A percentile compares a stretch with the other conserved stretches of the same genome.
Evolutionary conservation across 1,139 yeast species (phyloP).

Genomic region (Yamadazyma friedrichii): DNA sequence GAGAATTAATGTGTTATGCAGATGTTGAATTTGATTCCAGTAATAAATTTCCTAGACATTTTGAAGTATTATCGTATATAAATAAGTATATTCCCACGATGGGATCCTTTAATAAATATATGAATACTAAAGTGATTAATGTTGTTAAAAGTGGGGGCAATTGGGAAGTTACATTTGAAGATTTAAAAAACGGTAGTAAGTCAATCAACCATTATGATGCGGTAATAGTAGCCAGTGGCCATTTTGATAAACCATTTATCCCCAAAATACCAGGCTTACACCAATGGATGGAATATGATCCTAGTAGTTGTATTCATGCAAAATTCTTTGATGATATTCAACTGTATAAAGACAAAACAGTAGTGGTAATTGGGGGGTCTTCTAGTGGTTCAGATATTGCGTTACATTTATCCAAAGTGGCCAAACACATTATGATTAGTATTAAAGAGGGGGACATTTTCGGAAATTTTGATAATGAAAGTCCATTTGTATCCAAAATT

Average conservation of each 20-base stretch:
- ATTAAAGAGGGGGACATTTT: slow-evolving; percentile 17
- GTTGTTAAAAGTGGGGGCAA: slow-evolving; percentile 13
- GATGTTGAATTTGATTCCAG: slow-evolving; percentile 29
- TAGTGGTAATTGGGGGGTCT: slow-evolving; percentile 47
- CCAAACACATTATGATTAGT: slow-evolving; percentile 38
- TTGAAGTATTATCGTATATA: slow-evolving; percentile 38
- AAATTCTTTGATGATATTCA: slow-evolving; percentile 36
- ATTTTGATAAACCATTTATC: slow-evolving; percentile 41
- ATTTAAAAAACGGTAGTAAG: slow-evolving; percentile 1
- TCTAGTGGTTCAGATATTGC: slow-evolving; percentile 52
- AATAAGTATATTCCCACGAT: slow-evolving; percentile 31
- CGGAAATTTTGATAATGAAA: slow-evolving; percentile 7
- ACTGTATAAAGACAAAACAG: slow-evolving; percentile 32
- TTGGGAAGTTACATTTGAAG: slow-evolving; percentile 5
- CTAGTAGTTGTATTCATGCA: slow-evolving; percentile 38
- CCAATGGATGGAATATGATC: slow-evolving; percentile 31
- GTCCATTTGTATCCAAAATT: slow-evolving; percentile 17
- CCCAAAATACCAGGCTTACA: slow-evolving; percentile 42
- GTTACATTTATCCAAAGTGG: slow-evolving; percentile 38
- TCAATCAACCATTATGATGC: slow-evolving; percentile 34
- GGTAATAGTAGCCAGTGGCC: slow-evolving; percentile 48
- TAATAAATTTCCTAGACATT: slow-evolving; percentile 35
- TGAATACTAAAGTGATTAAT: slow-evolving; percentile 23
- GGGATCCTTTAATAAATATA: slow-evolving; percentile 20
- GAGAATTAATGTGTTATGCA: slow-evolving; percentile 42